Evolutionary conservation across 106 monocot species (phyloP).

Genomic region (Cymbidium sinense): DNA sequence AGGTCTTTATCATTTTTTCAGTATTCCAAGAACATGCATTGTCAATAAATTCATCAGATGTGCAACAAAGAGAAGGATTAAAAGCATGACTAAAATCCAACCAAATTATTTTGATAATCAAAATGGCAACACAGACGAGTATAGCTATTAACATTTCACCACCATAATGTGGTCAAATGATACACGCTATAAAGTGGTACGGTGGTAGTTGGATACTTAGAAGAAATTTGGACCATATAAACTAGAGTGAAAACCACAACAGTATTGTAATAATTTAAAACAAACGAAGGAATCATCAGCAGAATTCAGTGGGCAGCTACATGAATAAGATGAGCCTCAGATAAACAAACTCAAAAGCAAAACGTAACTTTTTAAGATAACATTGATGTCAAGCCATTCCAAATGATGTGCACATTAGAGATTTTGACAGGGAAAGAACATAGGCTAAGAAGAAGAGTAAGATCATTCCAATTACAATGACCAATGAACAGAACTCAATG

Average conservation of each 20-base stretch:
- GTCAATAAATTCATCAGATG: neutral
- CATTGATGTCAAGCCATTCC: neutral
- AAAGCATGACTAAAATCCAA: neutral
- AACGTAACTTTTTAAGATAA: too few species aligned
- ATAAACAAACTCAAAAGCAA: too few species aligned
- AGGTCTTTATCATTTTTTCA: neutral
- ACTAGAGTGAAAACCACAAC: too few species aligned
- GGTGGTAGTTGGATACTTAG: neutral
- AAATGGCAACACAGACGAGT: neutral
- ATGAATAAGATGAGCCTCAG: neutral
- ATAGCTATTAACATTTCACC: neutral
- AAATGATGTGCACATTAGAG: neutral
- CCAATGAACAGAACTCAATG: neutral
- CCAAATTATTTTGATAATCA: neutral
- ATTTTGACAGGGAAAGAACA: neutral
- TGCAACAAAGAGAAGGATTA: neutral
- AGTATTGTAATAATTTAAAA: neutral
- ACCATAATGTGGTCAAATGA: neutral
- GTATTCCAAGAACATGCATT: neutral
- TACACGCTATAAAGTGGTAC: neutral
- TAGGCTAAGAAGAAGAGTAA: neutral
- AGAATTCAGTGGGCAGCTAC: neutral
- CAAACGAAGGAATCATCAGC: neutral
- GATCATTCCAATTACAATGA: neutral
- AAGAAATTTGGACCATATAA: neutral